These are phyloP conservation scores for Amaranthus tricolor DNA, from an alignment of 179 eudicot genomes.

Conservation along the genomic window DNA sequence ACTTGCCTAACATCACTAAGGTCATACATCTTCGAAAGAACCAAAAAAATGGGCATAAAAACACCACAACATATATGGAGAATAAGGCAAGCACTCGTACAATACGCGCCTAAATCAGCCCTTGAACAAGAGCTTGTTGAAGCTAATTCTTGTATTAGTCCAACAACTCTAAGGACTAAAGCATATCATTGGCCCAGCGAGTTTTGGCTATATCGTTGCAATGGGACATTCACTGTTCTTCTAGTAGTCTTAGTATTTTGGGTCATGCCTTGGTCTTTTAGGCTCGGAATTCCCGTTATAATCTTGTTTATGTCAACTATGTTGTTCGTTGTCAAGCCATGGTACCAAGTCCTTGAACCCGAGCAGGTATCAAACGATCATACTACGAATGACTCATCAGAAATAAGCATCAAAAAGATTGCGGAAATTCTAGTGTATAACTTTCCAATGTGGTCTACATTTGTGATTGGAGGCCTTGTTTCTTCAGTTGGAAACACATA, in stretches of 20 bases:
- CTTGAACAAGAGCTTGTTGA: not conserved
- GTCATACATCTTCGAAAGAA: not conserved
- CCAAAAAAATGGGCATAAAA: not conserved
- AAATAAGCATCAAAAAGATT: not conserved
- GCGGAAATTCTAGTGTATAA: not conserved
- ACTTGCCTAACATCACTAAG: constrained; percentile 11
- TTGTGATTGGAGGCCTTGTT: constrained; percentile 6
- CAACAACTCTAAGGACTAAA: not conserved
- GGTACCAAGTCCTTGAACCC: not conserved
- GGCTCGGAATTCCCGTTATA: constrained; percentile 1
- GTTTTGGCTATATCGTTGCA: constrained; percentile 6
- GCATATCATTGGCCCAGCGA: constrained; percentile 8
- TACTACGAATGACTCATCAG: not conserved
- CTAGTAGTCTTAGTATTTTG: constrained; percentile 8
- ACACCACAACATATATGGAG: not conserved
- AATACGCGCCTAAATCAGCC: not conserved
- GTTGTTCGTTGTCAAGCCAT: constrained; percentile 2
- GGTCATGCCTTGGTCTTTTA: constrained; percentile 7
- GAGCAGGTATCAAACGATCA: not conserved
- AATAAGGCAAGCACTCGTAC: constrained; percentile 3
- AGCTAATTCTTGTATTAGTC: not conserved
- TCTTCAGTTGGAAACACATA: constrained; percentile 12
- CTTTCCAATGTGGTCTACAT: not conserved
- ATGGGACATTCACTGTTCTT: not conserved
- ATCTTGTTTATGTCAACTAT: not conserved